Percentiles rank a stretch among this genome's conserved stretches.
Conservation (phyloP, 148 eudicot genomes). For the Vaccinium vitisidaea region DNA sequence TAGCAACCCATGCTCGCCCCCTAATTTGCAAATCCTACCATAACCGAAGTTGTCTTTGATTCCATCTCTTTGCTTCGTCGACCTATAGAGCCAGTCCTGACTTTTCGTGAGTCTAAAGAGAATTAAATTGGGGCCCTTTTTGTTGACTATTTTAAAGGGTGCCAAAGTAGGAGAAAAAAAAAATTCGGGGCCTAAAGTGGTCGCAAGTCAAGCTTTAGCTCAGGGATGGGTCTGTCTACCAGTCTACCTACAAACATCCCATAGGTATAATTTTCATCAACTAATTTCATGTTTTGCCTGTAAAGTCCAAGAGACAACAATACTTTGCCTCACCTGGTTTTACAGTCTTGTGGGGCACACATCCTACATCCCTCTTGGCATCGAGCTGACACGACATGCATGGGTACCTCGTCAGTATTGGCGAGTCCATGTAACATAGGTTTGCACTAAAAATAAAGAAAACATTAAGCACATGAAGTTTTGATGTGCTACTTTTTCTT, state of each 20-base stretch:
- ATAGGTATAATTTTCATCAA: neutral
- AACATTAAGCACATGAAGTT: neutral
- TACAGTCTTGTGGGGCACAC: neutral
- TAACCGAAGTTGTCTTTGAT: neutral
- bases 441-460: slow-evolving; percentile 8
- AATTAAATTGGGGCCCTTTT: too few species aligned
- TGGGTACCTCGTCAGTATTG: neutral
- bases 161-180: too few species aligned
- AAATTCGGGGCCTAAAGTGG: too few species aligned
- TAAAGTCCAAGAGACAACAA: neutral
- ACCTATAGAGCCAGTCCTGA: too few species aligned
- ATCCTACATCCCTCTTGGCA: neutral
- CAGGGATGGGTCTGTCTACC: too few species aligned
- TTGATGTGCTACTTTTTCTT: slow-evolving; percentile 9
- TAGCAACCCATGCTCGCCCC: neutral
- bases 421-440: neutral
- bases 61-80: neutral
- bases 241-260: neutral
- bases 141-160: too few species aligned
- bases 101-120: too few species aligned
- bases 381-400: neutral
- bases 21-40: neutral
- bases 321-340: neutral
- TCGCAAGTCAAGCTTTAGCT: too few species aligned
- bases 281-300: neutral